Evolutionary conservation across 2,329 filamentous ascomycete genomes (phyloP).

Genomic region (Fusarium virguliforme): DNA sequence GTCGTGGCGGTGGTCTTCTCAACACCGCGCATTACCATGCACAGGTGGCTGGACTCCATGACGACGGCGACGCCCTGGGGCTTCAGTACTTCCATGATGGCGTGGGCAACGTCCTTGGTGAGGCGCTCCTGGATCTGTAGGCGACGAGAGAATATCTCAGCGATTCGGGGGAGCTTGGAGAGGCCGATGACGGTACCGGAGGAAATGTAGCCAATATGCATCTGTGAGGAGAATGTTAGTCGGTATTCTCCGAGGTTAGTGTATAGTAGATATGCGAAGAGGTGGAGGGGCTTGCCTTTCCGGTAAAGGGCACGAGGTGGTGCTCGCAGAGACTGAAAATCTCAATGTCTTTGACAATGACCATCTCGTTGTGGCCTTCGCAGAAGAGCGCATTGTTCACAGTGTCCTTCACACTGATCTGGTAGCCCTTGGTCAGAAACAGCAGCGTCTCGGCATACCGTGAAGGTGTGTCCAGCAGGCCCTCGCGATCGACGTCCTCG

Average conservation of each 20-base stretch:
- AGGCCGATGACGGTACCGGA: slow-evolving; percentile 92
- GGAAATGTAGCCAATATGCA: slow-evolving; percentile 99
- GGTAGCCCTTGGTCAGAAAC: slow-evolving; percentile 96
- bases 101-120: slow-evolving; percentile 97
- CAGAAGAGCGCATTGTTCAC: slow-evolving; percentile 96
- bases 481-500: slow-evolving; percentile 77
- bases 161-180: slow-evolving; percentile 94
- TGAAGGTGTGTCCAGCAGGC: slow-evolving; percentile 80
- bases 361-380: slow-evolving; percentile 96
- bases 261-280: neutral
- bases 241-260: neutral
- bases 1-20: slow-evolving; percentile 90
- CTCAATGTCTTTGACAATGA: slow-evolving; percentile 98
- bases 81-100: slow-evolving; percentile 91
- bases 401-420: slow-evolving; percentile 92
- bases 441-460: slow-evolving; percentile 96
- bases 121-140: slow-evolving; percentile 97
- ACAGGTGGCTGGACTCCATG: slow-evolving; percentile 96
- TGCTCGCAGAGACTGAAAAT: slow-evolving; percentile 94
- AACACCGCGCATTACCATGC: slow-evolving; percentile 99
- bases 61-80: slow-evolving; percentile 97
- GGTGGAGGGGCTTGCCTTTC: slow-evolving; percentile 76
- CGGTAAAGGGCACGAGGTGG: slow-evolving; percentile 95
- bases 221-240: slow-evolving; percentile 67
- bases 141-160: slow-evolving; percentile 95